Conservation (phyloP, 306 rosid species). For the Mucuna pruriens region DNA sequence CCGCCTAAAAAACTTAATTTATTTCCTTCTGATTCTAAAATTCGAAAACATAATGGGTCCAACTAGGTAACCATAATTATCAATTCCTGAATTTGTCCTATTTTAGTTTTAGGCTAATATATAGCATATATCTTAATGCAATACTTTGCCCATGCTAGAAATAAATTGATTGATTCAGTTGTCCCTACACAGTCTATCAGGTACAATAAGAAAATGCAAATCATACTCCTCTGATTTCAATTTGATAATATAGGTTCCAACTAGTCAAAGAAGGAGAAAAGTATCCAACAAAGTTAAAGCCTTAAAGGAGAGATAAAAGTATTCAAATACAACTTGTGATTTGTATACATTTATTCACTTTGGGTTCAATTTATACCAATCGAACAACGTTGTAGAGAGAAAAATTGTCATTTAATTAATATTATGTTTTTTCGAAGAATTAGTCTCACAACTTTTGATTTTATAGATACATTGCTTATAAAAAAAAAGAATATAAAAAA, state of each 20-base stretch:
- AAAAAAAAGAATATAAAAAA: too few species aligned
- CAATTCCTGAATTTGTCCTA: slow-evolving; percentile 5
- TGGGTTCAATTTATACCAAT: too few species aligned
- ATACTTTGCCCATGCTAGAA: not conserved
- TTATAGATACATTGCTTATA: too few species aligned
- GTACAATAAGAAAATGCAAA: not conserved
- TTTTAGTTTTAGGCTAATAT: too few species aligned
- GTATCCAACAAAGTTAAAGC: not conserved
- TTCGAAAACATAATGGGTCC: not conserved
- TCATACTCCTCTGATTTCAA: not conserved
- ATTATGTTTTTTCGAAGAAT: too few species aligned
- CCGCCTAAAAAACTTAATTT: not conserved
- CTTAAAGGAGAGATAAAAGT: not conserved
- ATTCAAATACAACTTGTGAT: not conserved
- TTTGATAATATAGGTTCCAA: not conserved
- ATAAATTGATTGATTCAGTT: not conserved
- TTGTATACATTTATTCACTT: not conserved
- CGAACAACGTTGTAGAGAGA: too few species aligned
- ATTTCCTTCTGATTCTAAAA: not conserved
- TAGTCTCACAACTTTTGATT: too few species aligned
- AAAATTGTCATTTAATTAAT: too few species aligned
- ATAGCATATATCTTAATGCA: not conserved
- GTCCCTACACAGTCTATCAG: slow-evolving; percentile 3
- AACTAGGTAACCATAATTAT: not conserved
- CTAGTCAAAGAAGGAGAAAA: not conserved